Conservation (phyloP, 2,329 filamentous ascomycete genomes). For the Chaetomiaceae sp. region DNA sequence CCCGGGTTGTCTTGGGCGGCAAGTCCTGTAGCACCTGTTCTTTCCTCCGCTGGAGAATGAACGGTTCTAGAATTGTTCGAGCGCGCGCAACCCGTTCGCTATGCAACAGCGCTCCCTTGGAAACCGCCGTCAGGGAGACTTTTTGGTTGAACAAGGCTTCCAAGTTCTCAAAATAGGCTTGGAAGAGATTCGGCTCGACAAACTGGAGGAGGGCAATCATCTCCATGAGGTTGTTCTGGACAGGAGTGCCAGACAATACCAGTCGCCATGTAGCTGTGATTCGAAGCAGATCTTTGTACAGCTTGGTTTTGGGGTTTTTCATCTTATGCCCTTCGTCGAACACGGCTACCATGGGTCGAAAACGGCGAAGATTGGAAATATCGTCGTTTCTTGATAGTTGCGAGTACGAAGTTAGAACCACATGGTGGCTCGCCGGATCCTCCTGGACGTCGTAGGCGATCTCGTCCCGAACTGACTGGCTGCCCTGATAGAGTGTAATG, state of each 20-base stretch:
- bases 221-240: constrained; percentile 93
- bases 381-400: constrained; percentile 53
- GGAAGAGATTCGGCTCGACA: constrained; percentile 82
- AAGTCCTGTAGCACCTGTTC: constrained; percentile 83
- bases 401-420: constrained; percentile 56
- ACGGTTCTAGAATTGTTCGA: constrained; percentile 88
- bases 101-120: constrained; percentile 79
- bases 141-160: constrained; percentile 87
- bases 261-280: constrained; percentile 81
- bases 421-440: constrained; percentile 60
- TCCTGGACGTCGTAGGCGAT: constrained; percentile 64
- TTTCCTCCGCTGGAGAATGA: constrained; percentile 91
- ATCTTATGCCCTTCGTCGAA: constrained; percentile 94
- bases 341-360: constrained; percentile 56
- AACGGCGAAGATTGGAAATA: constrained; percentile 45
- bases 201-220: constrained; percentile 89
- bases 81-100: constrained; percentile 82
- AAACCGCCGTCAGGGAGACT: constrained; percentile 73
- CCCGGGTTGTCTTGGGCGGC: constrained; percentile 70
- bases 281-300: constrained; percentile 73
- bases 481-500: constrained; percentile 67
- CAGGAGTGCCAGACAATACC: constrained; percentile 81
- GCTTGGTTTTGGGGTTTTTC: constrained; percentile 79
- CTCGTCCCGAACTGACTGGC: constrained; percentile 60
- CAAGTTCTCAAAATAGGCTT: constrained; percentile 71